Evolutionary conservation across 225 moss, liverwort and hornwort species (phyloP).

Genomic region (Pseudisothecium myosuroides): DNA sequence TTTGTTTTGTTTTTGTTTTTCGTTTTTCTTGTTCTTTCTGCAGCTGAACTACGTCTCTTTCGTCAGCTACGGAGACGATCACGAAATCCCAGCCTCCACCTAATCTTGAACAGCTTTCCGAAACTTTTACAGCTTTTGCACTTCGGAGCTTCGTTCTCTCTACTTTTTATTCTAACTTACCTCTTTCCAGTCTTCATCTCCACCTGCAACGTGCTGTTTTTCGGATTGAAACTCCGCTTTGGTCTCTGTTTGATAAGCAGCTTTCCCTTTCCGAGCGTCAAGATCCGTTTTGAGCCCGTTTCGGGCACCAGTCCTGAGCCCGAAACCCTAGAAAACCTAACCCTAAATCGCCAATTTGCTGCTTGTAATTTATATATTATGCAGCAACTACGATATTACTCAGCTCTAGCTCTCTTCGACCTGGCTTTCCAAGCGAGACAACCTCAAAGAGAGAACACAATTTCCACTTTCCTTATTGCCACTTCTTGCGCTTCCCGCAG

Average conservation of each 20-base stretch:
- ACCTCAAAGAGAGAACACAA: slow-evolving; percentile 2
- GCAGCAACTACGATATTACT: neutral
- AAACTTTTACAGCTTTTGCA: neutral
- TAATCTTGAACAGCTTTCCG: neutral
- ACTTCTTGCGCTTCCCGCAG: neutral
- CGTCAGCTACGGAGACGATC: neutral
- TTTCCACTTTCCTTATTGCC: slow-evolving; percentile 2
- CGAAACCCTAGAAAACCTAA: slow-evolving; percentile 21
- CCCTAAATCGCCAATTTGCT: neutral
- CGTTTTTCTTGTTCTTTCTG: neutral
- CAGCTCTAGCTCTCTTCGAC: slow-evolving; percentile 14
- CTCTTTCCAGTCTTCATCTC: slow-evolving; percentile 11
- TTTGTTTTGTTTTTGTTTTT: neutral
- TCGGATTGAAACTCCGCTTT: neutral
- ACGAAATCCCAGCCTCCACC: neutral
- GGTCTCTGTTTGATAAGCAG: neutral
- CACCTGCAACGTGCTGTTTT: slow-evolving; percentile 6
- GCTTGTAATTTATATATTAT: neutral
- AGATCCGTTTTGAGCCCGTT: slow-evolving; percentile 20
- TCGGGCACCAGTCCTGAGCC: neutral
- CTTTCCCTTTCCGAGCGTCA: slow-evolving; percentile 26
- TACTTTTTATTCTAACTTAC: neutral
- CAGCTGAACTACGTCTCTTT: neutral
- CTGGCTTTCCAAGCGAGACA: slow-evolving; percentile 12
- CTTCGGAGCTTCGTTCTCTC: neutral